Evolutionary conservation across 2,329 filamentous ascomycete species (phyloP).

Genomic region (Davidsoniella neocaledoniae): DNA sequence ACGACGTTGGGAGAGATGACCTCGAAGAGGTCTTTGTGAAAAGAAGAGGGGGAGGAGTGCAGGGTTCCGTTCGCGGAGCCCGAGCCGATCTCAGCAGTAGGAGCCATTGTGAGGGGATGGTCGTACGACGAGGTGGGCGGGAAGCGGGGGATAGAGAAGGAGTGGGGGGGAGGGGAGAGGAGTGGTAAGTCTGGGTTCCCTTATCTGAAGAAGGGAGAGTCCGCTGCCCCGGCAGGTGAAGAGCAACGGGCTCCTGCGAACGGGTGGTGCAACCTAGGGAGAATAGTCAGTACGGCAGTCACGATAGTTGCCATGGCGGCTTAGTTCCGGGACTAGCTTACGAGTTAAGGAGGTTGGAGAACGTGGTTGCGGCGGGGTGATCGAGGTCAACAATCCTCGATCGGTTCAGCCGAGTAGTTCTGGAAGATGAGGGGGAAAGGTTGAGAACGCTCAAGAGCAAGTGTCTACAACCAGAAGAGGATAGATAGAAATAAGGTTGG

Average conservation of each 20-base stretch:
- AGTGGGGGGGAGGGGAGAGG: not conserved
- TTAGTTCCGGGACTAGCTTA: constrained; percentile 31
- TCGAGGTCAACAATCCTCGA: constrained; percentile 12
- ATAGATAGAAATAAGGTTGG: not conserved
- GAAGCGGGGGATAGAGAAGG: constrained; percentile 11
- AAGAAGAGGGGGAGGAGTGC: constrained; percentile 23
- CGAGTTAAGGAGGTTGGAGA: constrained; percentile 97
- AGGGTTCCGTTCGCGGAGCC: constrained; percentile 33
- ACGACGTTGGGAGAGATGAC: constrained; percentile 85
- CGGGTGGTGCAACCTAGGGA: constrained; percentile 69
- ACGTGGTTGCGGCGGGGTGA: constrained; percentile 41
- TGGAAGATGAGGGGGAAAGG: not conserved
- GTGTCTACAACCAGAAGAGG: not conserved
- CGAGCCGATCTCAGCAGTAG: constrained; percentile 56
- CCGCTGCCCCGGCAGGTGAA: constrained; percentile 67
- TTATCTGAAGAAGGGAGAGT: constrained; percentile 44
- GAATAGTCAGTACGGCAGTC: constrained; percentile 4
- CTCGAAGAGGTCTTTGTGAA: constrained; percentile 48
- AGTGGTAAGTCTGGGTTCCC: constrained; percentile 16
- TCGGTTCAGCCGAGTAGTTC: constrained; percentile 3
- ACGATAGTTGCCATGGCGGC: not conserved
- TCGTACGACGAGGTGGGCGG: constrained; percentile 9
- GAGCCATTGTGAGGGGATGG: constrained; percentile 51
- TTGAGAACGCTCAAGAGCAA: constrained; percentile 7
- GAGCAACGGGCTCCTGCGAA: constrained; percentile 93